Evolutionary conservation across 2,329 filamentous ascomycete genomes (phyloP).

Genomic region (Alternaria metachromatica): DNA sequence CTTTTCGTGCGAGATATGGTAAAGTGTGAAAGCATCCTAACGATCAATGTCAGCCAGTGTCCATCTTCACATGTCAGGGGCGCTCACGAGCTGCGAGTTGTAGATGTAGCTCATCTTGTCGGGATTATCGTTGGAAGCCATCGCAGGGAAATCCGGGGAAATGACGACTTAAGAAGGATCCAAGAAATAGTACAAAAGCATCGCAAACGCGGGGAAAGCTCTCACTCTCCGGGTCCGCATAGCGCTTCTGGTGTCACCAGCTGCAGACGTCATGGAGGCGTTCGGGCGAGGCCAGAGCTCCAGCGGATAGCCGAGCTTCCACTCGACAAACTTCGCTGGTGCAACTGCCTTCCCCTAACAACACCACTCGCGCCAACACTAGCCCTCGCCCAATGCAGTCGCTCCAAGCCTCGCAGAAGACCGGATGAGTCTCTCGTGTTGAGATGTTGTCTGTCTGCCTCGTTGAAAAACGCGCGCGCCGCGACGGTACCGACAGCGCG

Average conservation of each 20-base stretch:
- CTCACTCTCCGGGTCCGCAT: constrained; percentile 22
- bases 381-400: neutral
- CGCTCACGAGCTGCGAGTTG: constrained; percentile 53
- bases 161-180: neutral
- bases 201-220: constrained; percentile 32
- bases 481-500: neutral
- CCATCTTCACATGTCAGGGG: neutral
- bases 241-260: constrained; percentile 20
- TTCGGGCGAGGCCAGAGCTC: constrained; percentile 16
- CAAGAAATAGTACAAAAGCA: constrained; percentile 1
- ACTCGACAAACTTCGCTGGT: constrained; percentile 20
- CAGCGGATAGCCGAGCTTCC: constrained; percentile 25
- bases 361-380: neutral
- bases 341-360: constrained; percentile 8
- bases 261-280: constrained; percentile 32
- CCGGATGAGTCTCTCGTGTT: neutral
- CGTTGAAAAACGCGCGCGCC: neutral
- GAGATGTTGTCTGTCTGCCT: neutral
- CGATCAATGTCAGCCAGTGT: neutral
- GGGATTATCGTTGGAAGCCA: constrained; percentile 12
- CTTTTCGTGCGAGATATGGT: constrained; percentile 51
- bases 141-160: neutral
- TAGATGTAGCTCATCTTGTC: constrained; percentile 46
- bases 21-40: constrained; percentile 52
- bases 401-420: neutral